Percentiles rank a stretch among this genome's conserved stretches.
Evolutionary conservation across 176 grass and related monocot genomes (phyloP).

Genomic region (Aegilops speltoides): DNA sequence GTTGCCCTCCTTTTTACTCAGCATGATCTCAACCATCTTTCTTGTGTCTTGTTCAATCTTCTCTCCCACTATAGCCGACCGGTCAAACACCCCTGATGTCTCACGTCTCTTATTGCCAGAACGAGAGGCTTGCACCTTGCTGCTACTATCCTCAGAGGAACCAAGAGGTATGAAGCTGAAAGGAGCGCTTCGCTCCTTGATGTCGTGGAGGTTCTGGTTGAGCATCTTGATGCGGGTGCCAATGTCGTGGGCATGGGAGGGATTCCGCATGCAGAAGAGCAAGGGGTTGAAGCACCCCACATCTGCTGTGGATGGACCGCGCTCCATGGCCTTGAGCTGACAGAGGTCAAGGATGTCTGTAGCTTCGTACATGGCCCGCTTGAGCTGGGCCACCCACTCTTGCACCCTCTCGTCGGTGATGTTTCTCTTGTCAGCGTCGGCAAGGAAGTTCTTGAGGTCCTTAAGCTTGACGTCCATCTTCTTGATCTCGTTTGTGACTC

Average conservation of each 20-base stretch:
- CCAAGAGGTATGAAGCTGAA: too few species aligned
- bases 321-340: conserved; percentile 18
- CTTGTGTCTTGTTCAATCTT: too few species aligned
- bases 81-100: too few species aligned
- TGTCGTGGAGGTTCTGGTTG: neutral
- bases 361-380: neutral
- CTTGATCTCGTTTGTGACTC: too few species aligned
- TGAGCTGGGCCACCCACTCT: conserved; percentile 18
- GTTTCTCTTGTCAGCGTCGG: conserved; percentile 5
- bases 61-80: too few species aligned
- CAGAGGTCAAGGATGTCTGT: conserved; percentile 11
- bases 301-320: rapidly evolving
- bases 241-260: neutral
- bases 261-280: neutral
- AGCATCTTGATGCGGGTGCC: conserved; percentile 14
- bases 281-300: neutral
- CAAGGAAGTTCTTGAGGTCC: neutral
- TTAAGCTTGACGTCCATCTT: too few species aligned
- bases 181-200: neutral
- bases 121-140: too few species aligned
- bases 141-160: too few species aligned
- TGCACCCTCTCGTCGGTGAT: neutral
- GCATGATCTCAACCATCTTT: too few species aligned
- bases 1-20: too few species aligned
- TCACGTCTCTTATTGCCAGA: too few species aligned